phyloP scores from a whole-genome alignment of 2,329 filamentous ascomycete genomes.

The Cercospora sp. region DNA sequence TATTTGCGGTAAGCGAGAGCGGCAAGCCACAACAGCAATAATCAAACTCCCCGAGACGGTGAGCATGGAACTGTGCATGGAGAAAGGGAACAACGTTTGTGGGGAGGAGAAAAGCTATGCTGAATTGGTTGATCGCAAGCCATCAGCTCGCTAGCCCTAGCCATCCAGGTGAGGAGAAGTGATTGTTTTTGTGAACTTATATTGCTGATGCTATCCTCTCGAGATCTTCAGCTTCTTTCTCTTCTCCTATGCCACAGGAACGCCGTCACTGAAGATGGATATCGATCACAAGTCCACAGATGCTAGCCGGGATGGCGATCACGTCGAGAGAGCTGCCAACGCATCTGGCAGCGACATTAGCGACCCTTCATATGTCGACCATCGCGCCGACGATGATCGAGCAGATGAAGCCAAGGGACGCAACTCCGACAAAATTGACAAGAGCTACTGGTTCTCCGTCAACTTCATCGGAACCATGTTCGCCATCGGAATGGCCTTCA shows the following conservation, averaged over 20 bases:
- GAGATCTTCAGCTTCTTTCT: background rate
- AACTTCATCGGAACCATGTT: conserved; percentile 32
- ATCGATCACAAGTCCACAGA: background rate
- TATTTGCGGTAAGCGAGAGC: background rate
- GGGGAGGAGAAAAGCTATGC: background rate
- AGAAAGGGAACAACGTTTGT: background rate
- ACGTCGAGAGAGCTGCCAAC: conserved; percentile 20
- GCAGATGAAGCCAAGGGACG: conserved; percentile 30
- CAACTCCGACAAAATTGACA: conserved; percentile 30
- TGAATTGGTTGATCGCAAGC: background rate
- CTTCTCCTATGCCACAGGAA: background rate
- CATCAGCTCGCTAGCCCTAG: background rate
- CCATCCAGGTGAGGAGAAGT: background rate
- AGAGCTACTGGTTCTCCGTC: conserved; percentile 31
- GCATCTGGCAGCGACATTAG: conserved; percentile 6
- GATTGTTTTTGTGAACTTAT: background rate
- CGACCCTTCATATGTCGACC: conserved; percentile 24
- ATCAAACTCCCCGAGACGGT: background rate
- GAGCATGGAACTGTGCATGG: background rate
- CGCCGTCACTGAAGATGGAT: background rate
- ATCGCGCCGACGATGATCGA: conserved; percentile 30
- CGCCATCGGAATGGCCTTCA: conserved; percentile 33
- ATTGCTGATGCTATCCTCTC: background rate
- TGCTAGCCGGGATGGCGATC: conserved; percentile 15
- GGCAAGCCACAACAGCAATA: background rate